Base-by-base conservation (phyloP, 208 protist species). In the Acanthamoeba culbertsoni region DNA sequence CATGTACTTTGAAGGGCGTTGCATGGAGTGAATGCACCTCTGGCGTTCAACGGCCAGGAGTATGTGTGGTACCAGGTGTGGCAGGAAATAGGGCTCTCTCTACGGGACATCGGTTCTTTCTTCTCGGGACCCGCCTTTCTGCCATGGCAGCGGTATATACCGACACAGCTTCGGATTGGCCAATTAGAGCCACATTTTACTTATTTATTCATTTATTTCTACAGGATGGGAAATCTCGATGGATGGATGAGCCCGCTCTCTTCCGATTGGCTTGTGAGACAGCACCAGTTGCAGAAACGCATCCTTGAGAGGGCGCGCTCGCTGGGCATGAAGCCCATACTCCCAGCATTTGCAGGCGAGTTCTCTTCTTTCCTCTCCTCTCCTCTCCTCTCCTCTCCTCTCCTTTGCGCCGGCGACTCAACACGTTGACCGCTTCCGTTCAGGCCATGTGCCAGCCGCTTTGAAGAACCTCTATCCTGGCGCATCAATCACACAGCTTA, bases 1-100 rank as follows among this genome's bases (percentile, higher is more conserved):
- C n/a, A n/a, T 63, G 91, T 82, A 97, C 33, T 96, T 63, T 97
- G 96, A 96, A 97, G 97, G 96, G 96, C 96, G 26, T 57, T 97
- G 59, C 95, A 96, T 65, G 96, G 96, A 1, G 96, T 97, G 79
- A 97, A 97, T 59, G 12, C 96, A 23, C 96, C 96, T 0, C 94
- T 97, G 18, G 92, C 95, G 28, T 91, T 96, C 77, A 96, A 94
- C 46, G 96, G 96, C 10, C 96, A 97, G 51, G 96, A 97, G 93
- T 94, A 96, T 43, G 68, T 97, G 18, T 96, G 95, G 95, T 26
- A 40, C 42, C 8, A 91, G 51, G 55, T 95, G 5, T 96, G 84
- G 65, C 18, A 20, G 26, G 48, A 33, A 31, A 92, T 96, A 62
- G 82, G 82, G 16, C 73, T 96, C 77, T 95, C 86, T 10, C 46